Percentiles rank a stretch among this genome's conserved stretches.
Evolutionary conservation across 2,329 filamentous ascomycete genomes (phyloP).

Genomic region (Nemania serpens): DNA sequence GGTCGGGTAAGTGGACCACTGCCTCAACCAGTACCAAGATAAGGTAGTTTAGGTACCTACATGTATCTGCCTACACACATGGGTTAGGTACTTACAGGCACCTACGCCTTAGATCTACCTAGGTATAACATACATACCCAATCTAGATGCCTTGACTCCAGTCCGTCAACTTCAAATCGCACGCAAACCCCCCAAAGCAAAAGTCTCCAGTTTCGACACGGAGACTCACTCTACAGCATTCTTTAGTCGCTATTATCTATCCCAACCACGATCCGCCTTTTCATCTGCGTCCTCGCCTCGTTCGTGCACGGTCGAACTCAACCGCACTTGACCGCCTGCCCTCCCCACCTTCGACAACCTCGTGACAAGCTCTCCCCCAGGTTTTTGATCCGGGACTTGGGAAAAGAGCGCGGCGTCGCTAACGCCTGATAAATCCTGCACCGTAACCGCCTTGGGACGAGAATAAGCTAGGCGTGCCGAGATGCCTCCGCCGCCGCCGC

Average conservation of each 20-base stretch:
- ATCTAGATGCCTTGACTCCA: background rate
- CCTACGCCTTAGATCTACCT: no score
- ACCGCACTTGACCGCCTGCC: background rate
- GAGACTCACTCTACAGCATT: slow-evolving; percentile 14
- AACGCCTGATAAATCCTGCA: background rate
- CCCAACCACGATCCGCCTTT: background rate
- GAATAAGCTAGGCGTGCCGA: slow-evolving; percentile 27
- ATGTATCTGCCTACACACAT: no score
- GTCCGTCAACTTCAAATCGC: slow-evolving; percentile 1
- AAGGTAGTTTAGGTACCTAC: no score
- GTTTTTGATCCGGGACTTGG: background rate
- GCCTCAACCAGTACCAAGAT: no score
- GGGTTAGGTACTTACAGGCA: no score
- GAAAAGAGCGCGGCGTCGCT: no score
- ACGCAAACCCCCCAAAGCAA: background rate
- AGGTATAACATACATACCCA: no score
- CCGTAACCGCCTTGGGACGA: background rate
- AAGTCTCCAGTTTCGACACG: background rate
- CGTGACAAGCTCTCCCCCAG: background rate
- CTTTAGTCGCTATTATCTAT: slow-evolving; percentile 18
- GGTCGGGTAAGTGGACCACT: background rate
- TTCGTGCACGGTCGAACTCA: background rate
- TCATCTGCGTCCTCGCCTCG: background rate
- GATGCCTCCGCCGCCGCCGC: slow-evolving; percentile 66
- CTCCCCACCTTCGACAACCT: background rate